Evolutionary conservation across 2,329 filamentous ascomycete genomes (phyloP).

Genomic region (Fusarium sarcochroum): DNA sequence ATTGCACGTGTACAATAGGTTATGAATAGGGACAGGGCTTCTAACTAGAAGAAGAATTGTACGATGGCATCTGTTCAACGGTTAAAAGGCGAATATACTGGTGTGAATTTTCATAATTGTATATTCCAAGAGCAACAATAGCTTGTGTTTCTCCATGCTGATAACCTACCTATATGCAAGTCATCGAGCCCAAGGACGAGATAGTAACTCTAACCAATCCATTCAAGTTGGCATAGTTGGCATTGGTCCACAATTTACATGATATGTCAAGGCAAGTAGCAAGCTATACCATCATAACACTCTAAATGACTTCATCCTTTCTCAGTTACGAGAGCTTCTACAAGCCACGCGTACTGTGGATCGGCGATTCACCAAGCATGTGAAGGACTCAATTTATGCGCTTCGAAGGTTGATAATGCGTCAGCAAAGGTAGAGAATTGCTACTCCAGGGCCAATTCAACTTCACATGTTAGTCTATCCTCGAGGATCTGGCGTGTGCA

Average conservation of each 20-base stretch:
- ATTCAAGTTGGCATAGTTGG: background rate
- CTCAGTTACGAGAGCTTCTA: conserved; percentile 8
- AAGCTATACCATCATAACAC: background rate
- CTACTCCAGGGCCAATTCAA: background rate
- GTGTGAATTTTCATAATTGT: background rate
- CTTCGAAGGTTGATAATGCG: background rate
- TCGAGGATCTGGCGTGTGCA: background rate
- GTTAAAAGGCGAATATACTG: background rate
- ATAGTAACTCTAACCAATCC: conserved; percentile 9
- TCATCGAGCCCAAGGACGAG: background rate
- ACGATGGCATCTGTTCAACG: conserved; percentile 25
- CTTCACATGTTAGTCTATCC: conserved; percentile 3
- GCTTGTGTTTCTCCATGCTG: background rate
- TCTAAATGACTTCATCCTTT: conserved; percentile 8
- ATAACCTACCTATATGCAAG: background rate
- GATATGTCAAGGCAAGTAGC: conserved; percentile 1
- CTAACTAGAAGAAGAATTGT: conserved; percentile 25
- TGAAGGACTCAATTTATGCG: background rate
- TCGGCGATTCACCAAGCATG: background rate
- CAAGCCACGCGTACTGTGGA: conserved; percentile 43
- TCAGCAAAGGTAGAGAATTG: background rate
- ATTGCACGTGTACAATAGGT: conserved; percentile 46
- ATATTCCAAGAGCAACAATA: background rate
- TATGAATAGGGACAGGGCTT: conserved; percentile 33
- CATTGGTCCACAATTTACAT: background rate